Conservation (phyloP, 2,329 filamentous ascomycete genomes). For the Neoscytalidium dimidiatum region DNA sequence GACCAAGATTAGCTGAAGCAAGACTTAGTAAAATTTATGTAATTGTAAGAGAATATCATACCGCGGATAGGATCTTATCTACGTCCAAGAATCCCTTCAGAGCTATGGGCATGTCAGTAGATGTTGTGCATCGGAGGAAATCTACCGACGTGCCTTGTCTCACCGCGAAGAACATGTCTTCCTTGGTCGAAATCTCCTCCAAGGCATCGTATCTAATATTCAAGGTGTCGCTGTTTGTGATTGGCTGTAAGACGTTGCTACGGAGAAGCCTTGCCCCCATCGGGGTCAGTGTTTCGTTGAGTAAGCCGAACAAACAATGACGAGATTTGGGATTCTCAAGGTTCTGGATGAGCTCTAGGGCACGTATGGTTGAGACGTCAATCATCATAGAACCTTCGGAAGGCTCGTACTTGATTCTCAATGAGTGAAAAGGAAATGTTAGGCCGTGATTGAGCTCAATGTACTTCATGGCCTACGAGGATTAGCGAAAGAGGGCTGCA, state of each 20-base stretch:
- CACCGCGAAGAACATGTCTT: slow-evolving; percentile 80
- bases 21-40: slow-evolving; percentile 18
- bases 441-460: slow-evolving; percentile 70
- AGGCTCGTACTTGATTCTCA: slow-evolving; percentile 83
- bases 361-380: slow-evolving; percentile 81
- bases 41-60: slow-evolving; percentile 37
- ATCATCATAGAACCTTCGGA: slow-evolving; percentile 96
- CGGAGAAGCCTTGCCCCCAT: slow-evolving; percentile 86
- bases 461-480: slow-evolving; percentile 71
- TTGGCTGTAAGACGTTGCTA: slow-evolving; percentile 85
- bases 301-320: slow-evolving; percentile 78
- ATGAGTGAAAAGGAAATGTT: slow-evolving; percentile 74
- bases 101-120: slow-evolving; percentile 47
- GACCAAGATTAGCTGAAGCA: slow-evolving; percentile 70
- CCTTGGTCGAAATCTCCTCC: slow-evolving; percentile 76
- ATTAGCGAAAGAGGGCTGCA: slow-evolving; percentile 20
- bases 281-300: slow-evolving; percentile 82
- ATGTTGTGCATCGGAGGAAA: neutral
- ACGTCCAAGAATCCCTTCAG: slow-evolving; percentile 76
- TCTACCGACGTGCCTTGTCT: slow-evolving; percentile 59
- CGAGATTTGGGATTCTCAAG: slow-evolving; percentile 74
- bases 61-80: slow-evolving; percentile 77
- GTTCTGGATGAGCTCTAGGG: slow-evolving; percentile 89
- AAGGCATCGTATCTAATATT: slow-evolving; percentile 76
- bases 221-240: slow-evolving; percentile 70